A percentile compares a stretch with the other conserved stretches of the same genome.
These are phyloP conservation scores for Pseudogymnoascus sp. DNA, from an alignment of 2,329 filamentous ascomycete genomes.

Conservation along the genomic window DNA sequence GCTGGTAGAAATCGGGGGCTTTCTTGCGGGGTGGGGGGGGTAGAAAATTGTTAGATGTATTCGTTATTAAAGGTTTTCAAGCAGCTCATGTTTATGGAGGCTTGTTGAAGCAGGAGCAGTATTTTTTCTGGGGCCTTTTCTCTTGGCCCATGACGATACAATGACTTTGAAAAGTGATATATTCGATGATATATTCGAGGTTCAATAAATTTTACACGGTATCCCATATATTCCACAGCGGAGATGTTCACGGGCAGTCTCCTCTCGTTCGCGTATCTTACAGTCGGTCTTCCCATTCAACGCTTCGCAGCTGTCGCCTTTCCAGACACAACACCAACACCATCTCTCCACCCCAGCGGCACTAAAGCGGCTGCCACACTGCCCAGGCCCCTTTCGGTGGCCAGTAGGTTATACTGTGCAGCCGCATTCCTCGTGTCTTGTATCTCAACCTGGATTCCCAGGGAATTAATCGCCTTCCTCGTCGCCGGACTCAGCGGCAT, in stretches of 20 bases:
- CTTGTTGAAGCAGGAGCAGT: neutral
- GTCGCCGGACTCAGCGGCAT: constrained; percentile 69
- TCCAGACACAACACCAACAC: constrained; percentile 18
- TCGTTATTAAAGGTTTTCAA: neutral
- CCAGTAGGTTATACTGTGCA: constrained; percentile 86
- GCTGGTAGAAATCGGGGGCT: neutral
- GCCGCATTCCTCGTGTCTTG: constrained; percentile 90
- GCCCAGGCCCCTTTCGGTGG: constrained; percentile 81
- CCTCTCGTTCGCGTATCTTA: neutral
- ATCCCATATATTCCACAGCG: neutral
- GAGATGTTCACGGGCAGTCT: neutral
- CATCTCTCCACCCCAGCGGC: constrained; percentile 73
- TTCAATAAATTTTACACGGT: neutral
- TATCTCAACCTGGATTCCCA: constrained; percentile 81
- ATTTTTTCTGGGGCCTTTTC: neutral
- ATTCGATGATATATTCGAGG: neutral
- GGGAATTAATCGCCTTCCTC: constrained; percentile 58
- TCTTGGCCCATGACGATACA: neutral
- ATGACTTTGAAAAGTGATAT: neutral
- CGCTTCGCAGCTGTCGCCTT: neutral
- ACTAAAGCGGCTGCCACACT: constrained; percentile 83
- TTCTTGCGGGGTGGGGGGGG: neutral
- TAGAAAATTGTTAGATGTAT: neutral
- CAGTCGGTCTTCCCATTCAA: neutral
- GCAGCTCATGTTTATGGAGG: neutral